Conservation (phyloP, 176 grass and related monocot genomes). For the Bonia amplexicaulis region DNA sequence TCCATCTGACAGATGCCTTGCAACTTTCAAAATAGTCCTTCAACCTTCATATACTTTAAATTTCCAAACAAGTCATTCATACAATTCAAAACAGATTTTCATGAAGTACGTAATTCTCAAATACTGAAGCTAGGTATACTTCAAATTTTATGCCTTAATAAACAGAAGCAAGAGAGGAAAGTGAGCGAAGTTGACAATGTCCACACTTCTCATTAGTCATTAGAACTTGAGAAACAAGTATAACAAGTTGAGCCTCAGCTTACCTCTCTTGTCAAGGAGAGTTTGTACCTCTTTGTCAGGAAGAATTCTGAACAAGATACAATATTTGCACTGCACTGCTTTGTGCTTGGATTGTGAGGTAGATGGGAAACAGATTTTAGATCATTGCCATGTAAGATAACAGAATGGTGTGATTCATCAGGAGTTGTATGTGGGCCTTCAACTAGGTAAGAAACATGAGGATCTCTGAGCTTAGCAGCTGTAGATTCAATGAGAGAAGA, state of each 20-base stretch:
- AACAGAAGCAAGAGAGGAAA: constrained; percentile 13
- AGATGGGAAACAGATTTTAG: constrained; percentile 29
- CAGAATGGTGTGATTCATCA: constrained; percentile 38
- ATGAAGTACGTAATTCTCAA: background rate
- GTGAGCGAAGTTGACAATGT: background rate
- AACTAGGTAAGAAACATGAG: constrained; percentile 57
- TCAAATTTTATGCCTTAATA: constrained; percentile 1
- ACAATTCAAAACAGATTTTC: constrained; percentile 3
- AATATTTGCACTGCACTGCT: constrained; percentile 21
- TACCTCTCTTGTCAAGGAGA: constrained; percentile 68
- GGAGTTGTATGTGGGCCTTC: constrained; percentile 43
- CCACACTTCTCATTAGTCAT: background rate
- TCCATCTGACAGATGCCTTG: background rate
- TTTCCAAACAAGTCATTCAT: background rate
- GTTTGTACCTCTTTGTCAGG: constrained; percentile 28
- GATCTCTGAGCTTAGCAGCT: constrained; percentile 63
- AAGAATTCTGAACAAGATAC: constrained; percentile 68
- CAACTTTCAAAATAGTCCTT: background rate
- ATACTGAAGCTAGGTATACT: background rate
- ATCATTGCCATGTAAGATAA: constrained; percentile 51
- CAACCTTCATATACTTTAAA: background rate
- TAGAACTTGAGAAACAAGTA: background rate
- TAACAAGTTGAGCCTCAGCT: constrained; percentile 13
- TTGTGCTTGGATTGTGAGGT: background rate
- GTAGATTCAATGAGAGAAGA: constrained; percentile 50